Conservation (phyloP, 1,139 yeast species). For the Magnusiomyces suaveolens region DNA sequence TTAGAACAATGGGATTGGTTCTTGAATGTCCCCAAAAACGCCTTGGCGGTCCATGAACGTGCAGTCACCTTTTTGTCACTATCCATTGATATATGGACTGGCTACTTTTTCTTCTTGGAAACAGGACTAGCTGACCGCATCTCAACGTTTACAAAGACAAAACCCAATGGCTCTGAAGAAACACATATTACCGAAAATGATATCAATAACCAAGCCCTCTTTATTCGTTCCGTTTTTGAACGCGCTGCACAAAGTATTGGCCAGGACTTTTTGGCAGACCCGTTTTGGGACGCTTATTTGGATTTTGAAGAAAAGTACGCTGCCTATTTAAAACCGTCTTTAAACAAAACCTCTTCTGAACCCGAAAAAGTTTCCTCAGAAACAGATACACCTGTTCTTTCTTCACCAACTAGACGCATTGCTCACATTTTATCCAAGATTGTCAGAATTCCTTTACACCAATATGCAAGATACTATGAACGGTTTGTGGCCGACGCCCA, state of each 20-base stretch:
- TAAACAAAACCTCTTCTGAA: no score
- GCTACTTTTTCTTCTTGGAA: slow-evolving; percentile 51
- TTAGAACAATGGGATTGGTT: slow-evolving; percentile 31
- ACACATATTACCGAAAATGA: slow-evolving; percentile 11
- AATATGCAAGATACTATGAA: slow-evolving; percentile 50
- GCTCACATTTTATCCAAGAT: slow-evolving; percentile 46
- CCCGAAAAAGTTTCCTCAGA: no score
- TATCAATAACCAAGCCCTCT: slow-evolving; percentile 4
- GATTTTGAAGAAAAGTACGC: slow-evolving; percentile 37
- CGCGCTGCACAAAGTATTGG: slow-evolving; percentile 58
- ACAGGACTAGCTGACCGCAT: slow-evolving; percentile 14
- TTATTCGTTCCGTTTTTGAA: slow-evolving; percentile 41
- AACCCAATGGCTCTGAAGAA: neutral
- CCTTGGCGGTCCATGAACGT: slow-evolving; percentile 27
- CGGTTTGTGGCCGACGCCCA: slow-evolving; percentile 13
- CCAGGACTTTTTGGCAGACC: slow-evolving; percentile 58
- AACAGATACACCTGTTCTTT: no score
- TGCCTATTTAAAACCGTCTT: neutral
- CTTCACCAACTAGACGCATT: slow-evolving; percentile 31
- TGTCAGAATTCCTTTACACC: slow-evolving; percentile 66
- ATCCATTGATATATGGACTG: slow-evolving; percentile 66
- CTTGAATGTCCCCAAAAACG: neutral
- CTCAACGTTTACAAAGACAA: neutral
- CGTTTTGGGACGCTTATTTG: slow-evolving; percentile 67
- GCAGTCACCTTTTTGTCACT: slow-evolving; percentile 45